Evolutionary conservation across 1,284 basidiomycete species (phyloP).

Genomic region (Peniophora sp.): DNA sequence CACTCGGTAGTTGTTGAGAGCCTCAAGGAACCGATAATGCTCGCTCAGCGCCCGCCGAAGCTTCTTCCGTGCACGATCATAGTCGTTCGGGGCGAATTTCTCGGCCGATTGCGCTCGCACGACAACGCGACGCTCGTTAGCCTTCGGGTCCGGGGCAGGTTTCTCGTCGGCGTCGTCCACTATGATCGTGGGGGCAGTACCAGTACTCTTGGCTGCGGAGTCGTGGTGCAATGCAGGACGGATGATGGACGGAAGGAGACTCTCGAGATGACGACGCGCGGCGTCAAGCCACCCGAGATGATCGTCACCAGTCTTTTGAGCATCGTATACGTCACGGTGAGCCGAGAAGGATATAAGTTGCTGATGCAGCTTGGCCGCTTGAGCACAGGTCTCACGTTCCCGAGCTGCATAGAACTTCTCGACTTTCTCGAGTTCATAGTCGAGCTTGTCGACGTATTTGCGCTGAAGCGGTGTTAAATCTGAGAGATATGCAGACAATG

Average conservation of each 20-base stretch:
- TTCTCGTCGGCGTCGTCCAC: background rate
- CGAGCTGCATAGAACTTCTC: slow-evolving; percentile 75
- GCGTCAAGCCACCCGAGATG: background rate
- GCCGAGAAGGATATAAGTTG: slow-evolving; percentile 73
- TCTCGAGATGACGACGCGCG: background rate
- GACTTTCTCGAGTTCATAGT: slow-evolving; percentile 74
- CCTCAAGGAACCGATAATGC: slow-evolving; percentile 77
- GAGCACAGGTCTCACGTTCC: slow-evolving; percentile 48
- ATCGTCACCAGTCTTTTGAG: background rate
- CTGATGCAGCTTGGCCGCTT: slow-evolving; percentile 15
- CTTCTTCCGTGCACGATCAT: slow-evolving; percentile 75
- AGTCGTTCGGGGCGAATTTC: slow-evolving; percentile 63
- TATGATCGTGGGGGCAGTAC: background rate
- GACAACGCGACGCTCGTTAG: too few relatives aligned
- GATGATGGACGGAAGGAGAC: background rate
- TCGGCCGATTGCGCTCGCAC: background rate
- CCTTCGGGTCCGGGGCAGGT: too few relatives aligned
- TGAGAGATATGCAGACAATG: slow-evolving; percentile 12
- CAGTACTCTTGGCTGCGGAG: too few relatives aligned
- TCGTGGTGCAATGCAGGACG: background rate
- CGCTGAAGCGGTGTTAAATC: slow-evolving; percentile 52
- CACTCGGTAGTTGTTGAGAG: slow-evolving; percentile 83
- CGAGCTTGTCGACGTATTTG: slow-evolving; percentile 70
- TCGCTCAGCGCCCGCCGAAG: slow-evolving; percentile 80
- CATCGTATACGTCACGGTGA: slow-evolving; percentile 63